Evolutionary conservation across 176 grass and related monocot species (phyloP), one percentile per base, ranked within the genome.

Genomic region (Zoysia pacifica): DNA sequence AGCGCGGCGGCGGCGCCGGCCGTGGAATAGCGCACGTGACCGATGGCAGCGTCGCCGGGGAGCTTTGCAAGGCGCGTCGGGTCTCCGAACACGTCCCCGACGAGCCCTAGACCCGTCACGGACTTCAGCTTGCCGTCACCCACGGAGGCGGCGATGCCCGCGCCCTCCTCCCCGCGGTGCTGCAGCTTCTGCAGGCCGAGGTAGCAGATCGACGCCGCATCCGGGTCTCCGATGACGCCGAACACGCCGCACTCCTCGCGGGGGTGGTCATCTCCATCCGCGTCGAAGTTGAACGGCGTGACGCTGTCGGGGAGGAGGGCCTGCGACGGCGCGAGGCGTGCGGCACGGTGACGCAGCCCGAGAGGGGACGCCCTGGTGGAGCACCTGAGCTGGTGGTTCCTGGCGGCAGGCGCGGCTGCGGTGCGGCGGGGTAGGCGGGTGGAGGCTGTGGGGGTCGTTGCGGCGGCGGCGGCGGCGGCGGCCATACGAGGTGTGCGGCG

Each of bases 191-290:
- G 93, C 62, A 99, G 85, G 43, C 86, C 93, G 0, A 93, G 86
- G 79, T 89, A 90, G 84, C 90, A 95, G 18, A 99, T 79, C 52
- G 78, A 88, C 11, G 90, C 44, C 3, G 93, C 96, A 54, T 95
- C 88, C 4, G 86, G 88, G 73, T 99, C 96, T 1, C 96, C 93
- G 16, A 99, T 86, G n/a, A 99, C 87, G 14, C 86, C 90, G 70
- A 99, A 81, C 35, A 99, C 93, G 70, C 96, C 88, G 81, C 96
- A 95, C 93, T 99, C 93, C 85, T 99, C 93, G 39, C 93, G 93
- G 3, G 93, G 96, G 75, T 99, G 91, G 76, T 95, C 96, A 1
- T 87, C 82, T 13, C 72, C 72, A 2, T 90, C 72, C 1, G 20
- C 44, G 2, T 83, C 88, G 1, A 72, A 59, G 74, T 69, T 54